phyloP scores from a whole-genome alignment of 768 basidiomycete genomes.

The Pisolithus tinctorius region DNA sequence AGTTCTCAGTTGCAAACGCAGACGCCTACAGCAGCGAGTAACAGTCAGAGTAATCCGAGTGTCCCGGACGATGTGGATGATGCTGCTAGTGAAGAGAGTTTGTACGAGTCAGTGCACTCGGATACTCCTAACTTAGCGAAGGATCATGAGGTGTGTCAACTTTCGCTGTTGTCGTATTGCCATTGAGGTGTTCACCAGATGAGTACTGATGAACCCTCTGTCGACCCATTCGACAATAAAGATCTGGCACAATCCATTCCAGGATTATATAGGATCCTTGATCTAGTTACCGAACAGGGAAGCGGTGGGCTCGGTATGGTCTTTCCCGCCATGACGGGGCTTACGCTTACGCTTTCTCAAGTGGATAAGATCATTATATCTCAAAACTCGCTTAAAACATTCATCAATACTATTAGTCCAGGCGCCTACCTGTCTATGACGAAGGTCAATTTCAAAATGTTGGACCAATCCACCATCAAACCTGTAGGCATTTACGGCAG shows the following conservation, averaged over 20 bases:
- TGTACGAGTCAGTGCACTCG: not conserved
- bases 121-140: not conserved
- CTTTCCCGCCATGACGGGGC: not conserved
- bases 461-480: conserved; percentile 41
- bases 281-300: conserved; percentile 40
- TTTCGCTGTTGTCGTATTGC: not conserved
- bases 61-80: not conserved
- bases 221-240: not conserved
- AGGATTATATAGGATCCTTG: conserved; percentile 40
- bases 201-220: not conserved
- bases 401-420: conserved; percentile 43
- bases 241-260: conserved; percentile 20
- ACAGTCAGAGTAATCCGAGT: not conserved
- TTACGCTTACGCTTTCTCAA: conserved; percentile 10
- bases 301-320: conserved; percentile 41
- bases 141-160: not conserved
- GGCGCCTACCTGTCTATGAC: conserved; percentile 49
- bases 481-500: conserved; percentile 56
- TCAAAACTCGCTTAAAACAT: conserved; percentile 40
- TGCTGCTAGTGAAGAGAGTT: not conserved
- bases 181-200: not conserved
- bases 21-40: too few relatives aligned
- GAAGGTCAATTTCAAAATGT: conserved; percentile 46
- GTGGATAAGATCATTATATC: conserved; percentile 61
- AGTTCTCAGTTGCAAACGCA: too few relatives aligned